Conservation (phyloP, 345 rosid species). For the Mangifera indica region DNA sequence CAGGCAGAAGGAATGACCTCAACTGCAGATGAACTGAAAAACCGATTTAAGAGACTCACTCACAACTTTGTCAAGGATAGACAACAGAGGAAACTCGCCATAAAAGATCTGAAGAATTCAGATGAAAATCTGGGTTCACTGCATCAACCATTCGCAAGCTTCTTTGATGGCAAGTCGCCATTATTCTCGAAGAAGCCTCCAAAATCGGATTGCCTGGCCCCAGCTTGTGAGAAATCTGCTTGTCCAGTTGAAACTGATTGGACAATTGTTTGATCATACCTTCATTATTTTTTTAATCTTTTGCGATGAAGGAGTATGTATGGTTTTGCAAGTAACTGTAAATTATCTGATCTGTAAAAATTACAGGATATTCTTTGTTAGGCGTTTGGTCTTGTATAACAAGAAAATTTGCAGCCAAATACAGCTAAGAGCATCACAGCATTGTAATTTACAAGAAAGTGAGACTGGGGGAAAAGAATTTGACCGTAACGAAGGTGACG, state of each 20-base stretch:
- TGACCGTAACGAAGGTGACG: too few species aligned
- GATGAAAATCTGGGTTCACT: constrained; percentile 34
- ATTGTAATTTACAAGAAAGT: too few species aligned
- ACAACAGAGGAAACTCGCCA: constrained; percentile 40
- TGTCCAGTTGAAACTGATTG: constrained; percentile 52
- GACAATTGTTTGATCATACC: constrained; percentile 47
- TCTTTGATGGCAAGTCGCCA: too few species aligned
- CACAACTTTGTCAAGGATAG: constrained; percentile 64
- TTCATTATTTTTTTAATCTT: not conserved
- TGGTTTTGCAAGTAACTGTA: constrained; percentile 40
- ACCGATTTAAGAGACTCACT: constrained; percentile 61
- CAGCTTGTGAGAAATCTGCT: constrained; percentile 16
- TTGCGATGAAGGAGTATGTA: constrained; percentile 10
- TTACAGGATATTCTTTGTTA: not conserved
- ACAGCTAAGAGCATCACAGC: constrained; percentile 33
- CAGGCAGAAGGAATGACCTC: constrained; percentile 40
- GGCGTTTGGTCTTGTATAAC: constrained; percentile 16
- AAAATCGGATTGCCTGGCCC: constrained; percentile 38
- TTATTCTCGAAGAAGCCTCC: too few species aligned
- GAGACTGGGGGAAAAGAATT: too few species aligned
- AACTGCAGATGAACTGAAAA: constrained; percentile 47
- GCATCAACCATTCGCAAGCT: too few species aligned
- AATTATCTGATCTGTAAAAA: too few species aligned
- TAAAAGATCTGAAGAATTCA: constrained; percentile 40
- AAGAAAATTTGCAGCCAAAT: constrained; percentile 36